These are phyloP conservation scores for Aureobasidium lini DNA, from an alignment of 2,329 filamentous ascomycete genomes.

Conservation along the genomic window DNA sequence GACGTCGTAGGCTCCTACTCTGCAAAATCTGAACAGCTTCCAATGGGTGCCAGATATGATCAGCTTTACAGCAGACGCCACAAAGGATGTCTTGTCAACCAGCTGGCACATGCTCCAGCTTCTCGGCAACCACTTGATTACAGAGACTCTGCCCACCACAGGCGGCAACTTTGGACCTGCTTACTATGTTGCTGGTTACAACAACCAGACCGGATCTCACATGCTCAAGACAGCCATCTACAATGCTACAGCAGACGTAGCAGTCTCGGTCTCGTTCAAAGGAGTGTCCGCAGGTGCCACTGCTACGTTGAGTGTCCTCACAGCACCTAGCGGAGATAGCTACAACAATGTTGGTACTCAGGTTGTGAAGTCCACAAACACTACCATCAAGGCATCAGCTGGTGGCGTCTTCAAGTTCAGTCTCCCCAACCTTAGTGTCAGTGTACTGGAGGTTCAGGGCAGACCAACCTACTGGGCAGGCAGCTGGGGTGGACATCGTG, in stretches of 20 bases:
- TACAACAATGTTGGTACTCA: conserved; percentile 32
- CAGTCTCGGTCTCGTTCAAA: conserved; percentile 28
- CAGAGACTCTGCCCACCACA: conserved; percentile 33
- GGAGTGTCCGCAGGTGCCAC: conserved; percentile 25
- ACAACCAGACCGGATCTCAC: conserved; percentile 26
- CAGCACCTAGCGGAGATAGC: conserved; percentile 23
- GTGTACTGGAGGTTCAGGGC: conserved; percentile 41
- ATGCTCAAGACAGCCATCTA: conserved; percentile 40
- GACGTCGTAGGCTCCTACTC: conserved; percentile 31
- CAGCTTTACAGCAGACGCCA: conserved; percentile 30
- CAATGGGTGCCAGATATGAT: conserved; percentile 28
- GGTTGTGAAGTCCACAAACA: conserved; percentile 40
- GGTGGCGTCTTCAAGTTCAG: conserved; percentile 46
- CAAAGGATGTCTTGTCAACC: conserved; percentile 20
- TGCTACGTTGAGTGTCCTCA: conserved; percentile 35
- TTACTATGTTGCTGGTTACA: conserved; percentile 37
- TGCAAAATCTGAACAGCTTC: conserved; percentile 20
- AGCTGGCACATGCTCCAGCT: conserved; percentile 27
- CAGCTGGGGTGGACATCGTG: background rate
- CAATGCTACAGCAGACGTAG: conserved; percentile 36
- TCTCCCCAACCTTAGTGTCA: conserved; percentile 49
- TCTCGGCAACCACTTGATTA: conserved; percentile 31
- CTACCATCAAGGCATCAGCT: conserved; percentile 35
- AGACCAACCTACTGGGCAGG: conserved; percentile 9
- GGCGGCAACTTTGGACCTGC: conserved; percentile 27